Percentiles rank a stretch among this genome's conserved stretches.
These are phyloP conservation scores for Cylindrotheca closterium DNA, from an alignment of 108 stramenopile species.

Conservation along the genomic window DNA sequence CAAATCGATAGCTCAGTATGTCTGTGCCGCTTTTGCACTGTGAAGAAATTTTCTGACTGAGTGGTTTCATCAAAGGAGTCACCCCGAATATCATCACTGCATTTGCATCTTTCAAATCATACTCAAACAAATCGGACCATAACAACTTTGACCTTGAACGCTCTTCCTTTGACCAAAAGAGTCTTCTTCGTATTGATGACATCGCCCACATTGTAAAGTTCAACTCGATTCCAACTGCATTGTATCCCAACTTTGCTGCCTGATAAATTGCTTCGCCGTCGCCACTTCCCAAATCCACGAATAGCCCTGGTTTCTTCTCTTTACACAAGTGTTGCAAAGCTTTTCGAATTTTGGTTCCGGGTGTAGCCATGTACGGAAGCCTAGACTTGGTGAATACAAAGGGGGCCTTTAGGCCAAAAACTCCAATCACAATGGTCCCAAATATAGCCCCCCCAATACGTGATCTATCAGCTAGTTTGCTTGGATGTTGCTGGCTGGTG, in stretches of 20 bases:
- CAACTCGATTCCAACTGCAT: conserved; percentile 68
- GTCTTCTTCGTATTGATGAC: conserved; percentile 50
- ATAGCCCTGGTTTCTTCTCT: conserved; percentile 24
- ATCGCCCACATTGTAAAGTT: conserved; percentile 70
- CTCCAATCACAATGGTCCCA: conserved; percentile 24
- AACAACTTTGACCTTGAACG: conserved; percentile 35
- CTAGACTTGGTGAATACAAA: conserved; percentile 56
- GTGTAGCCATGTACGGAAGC: conserved; percentile 83
- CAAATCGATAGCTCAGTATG: conserved; percentile 80
- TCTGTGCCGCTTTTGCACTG: conserved; percentile 56
- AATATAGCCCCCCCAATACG: background rate
- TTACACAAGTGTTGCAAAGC: conserved; percentile 45
- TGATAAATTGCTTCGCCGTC: conserved; percentile 74
- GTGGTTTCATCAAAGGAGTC: conserved; percentile 53
- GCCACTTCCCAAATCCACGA: conserved; percentile 73
- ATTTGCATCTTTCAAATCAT: conserved; percentile 39
- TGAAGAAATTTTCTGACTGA: conserved; percentile 54
- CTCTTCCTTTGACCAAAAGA: conserved; percentile 35
- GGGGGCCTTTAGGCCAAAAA: conserved; percentile 59
- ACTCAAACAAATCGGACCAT: conserved; percentile 50
- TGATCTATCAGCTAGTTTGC: background rate
- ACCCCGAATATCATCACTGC: conserved; percentile 85
- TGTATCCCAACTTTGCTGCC: conserved; percentile 44
- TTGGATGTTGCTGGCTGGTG: background rate
- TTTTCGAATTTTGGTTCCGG: conserved; percentile 54